phyloP scores from a whole-genome alignment of 768 basidiomycete genomes.

The Amanita fuliginea region DNA sequence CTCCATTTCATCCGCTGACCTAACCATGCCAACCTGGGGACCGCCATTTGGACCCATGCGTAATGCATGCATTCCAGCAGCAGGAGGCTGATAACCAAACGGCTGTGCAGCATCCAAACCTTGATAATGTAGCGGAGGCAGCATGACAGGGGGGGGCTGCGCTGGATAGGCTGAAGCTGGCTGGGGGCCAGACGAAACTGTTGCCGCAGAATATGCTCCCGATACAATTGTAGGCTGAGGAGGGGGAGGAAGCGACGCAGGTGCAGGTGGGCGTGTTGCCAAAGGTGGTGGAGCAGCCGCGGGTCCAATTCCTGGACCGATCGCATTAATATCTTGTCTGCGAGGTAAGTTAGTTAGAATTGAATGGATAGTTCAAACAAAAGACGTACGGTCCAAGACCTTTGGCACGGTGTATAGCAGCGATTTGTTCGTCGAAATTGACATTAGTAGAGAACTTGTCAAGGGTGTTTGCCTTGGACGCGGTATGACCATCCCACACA shows the following conservation, averaged over 20 bases:
- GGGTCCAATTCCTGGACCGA: slow-evolving; percentile 83
- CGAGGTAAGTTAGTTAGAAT: slow-evolving; percentile 9
- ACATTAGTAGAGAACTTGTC: slow-evolving; percentile 90
- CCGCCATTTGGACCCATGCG: slow-evolving; percentile 51
- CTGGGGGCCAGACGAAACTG: slow-evolving; percentile 85
- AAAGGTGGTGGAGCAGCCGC: slow-evolving; percentile 54
- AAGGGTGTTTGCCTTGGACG: slow-evolving; percentile 82
- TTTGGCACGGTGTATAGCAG: slow-evolving; percentile 88
- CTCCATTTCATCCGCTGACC: slow-evolving; percentile 77
- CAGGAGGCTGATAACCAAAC: slow-evolving; percentile 68
- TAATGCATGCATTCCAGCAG: slow-evolving; percentile 58
- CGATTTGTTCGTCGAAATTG: slow-evolving; percentile 97
- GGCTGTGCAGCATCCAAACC: slow-evolving; percentile 67
- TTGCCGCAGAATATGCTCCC: slow-evolving; percentile 68
- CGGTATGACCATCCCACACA: slow-evolving; percentile 98
- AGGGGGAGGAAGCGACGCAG: slow-evolving; percentile 63
- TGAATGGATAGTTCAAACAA: not conserved
- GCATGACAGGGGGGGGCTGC: slow-evolving; percentile 64
- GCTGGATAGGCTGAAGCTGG: slow-evolving; percentile 61
- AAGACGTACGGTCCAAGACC: slow-evolving; percentile 73
- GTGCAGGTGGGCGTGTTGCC: slow-evolving; percentile 54
- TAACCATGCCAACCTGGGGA: slow-evolving; percentile 57
- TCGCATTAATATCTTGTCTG: slow-evolving; percentile 68
- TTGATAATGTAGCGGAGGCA: slow-evolving; percentile 78
- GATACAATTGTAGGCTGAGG: slow-evolving; percentile 37